Conservation (phyloP, 192 early-diverging fungal genomes). For the Backusella sp. region DNA sequence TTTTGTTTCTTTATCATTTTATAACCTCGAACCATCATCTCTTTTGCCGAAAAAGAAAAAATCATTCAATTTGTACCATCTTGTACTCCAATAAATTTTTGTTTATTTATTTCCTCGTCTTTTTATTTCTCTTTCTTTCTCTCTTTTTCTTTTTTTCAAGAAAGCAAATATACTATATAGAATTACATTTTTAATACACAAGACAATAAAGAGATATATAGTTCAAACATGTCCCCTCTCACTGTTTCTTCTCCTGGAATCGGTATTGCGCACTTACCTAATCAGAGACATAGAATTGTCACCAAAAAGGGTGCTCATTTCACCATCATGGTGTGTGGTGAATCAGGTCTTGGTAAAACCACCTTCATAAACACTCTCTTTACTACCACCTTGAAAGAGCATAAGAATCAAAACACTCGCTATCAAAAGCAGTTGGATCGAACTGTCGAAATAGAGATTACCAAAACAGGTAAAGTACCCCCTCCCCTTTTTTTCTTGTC, state of each 20-base stretch:
- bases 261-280: constrained; percentile 93
- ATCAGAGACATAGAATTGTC: constrained; percentile 89
- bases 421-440: constrained; percentile 89
- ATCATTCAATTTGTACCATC: constrained; percentile 8
- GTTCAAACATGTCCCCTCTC: constrained; percentile 22
- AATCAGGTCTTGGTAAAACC: constrained; percentile 94
- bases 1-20: not conserved
- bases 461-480: constrained; percentile 75
- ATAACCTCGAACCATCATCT: constrained; percentile 3
- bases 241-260: constrained; percentile 36
- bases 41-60: constrained; percentile 8
- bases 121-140: not conserved
- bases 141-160: not conserved
- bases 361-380: constrained; percentile 99
- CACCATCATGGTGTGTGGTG: constrained; percentile 95
- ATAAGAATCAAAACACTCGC: constrained; percentile 47
- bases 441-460: constrained; percentile 98
- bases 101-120: not conserved
- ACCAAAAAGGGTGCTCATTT: constrained; percentile 92
- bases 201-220: not conserved
- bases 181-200: not conserved
- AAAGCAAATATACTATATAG: not conserved
- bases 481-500: not conserved
- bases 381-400: constrained; percentile 60
- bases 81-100: not conserved